Evolutionary conservation across 192 early-diverging fungal genomes (phyloP).

Genomic region (Backusella luteola): DNA sequence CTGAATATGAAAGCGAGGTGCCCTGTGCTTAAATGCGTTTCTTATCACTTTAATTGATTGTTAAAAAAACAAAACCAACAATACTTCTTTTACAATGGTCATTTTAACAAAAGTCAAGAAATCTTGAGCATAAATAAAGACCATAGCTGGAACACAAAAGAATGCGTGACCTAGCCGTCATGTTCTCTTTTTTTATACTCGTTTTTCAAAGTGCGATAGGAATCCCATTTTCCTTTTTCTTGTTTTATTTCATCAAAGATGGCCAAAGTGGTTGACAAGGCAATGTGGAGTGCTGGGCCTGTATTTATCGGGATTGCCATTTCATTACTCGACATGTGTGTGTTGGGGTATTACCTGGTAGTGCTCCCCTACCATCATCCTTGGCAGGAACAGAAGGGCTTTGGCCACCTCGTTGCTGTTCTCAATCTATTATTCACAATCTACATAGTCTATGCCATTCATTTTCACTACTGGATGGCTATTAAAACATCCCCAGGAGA

Average conservation of each 20-base stretch:
- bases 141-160: not conserved
- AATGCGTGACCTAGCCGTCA: not conserved
- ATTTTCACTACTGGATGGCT: constrained; percentile 56
- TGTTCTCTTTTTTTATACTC: no score
- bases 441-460: constrained; percentile 50
- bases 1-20: not conserved
- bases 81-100: not conserved
- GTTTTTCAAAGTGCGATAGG: not conserved
- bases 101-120: no score
- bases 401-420: not conserved
- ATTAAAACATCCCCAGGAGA: constrained; percentile 49
- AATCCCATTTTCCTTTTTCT: not conserved
- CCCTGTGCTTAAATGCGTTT: not conserved
- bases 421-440: constrained; percentile 39
- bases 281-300: constrained; percentile 46
- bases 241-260: constrained; percentile 9
- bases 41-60: not conserved
- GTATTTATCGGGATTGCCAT: constrained; percentile 48
- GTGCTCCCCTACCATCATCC: constrained; percentile 46
- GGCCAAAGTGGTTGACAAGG: constrained; percentile 34
- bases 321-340: constrained; percentile 39
- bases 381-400: constrained; percentile 39
- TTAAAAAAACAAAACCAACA: not conserved
- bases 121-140: not conserved
- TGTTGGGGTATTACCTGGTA: constrained; percentile 42